Evolutionary conservation across 768 basidiomycete species (phyloP).

Genomic region (Hebeloma cylindrosporum): DNA sequence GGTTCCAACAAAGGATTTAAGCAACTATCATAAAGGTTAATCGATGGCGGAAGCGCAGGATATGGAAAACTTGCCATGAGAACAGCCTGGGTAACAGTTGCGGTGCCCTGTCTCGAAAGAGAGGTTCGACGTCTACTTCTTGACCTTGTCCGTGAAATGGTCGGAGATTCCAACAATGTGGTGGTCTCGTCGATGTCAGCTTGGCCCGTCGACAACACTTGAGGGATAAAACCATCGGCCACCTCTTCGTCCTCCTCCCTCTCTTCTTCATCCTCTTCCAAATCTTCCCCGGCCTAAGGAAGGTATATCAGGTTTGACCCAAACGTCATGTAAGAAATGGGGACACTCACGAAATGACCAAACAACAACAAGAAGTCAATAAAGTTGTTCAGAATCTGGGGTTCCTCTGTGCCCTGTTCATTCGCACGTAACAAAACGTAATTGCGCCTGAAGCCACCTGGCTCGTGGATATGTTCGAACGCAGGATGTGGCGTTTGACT

Average conservation of each 20-base stretch:
- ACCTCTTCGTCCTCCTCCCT: conserved; percentile 70
- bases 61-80: conserved; percentile 67
- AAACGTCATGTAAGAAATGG: neutral
- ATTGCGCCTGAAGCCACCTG: conserved; percentile 91
- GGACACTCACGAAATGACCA: conserved; percentile 85
- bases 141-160: conserved; percentile 34
- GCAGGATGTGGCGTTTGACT: conserved; percentile 63
- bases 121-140: conserved; percentile 57
- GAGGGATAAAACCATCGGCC: neutral
- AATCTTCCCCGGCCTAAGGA: conserved; percentile 81
- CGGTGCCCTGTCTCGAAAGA: conserved; percentile 73
- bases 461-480: conserved; percentile 92
- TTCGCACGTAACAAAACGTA: conserved; percentile 75
- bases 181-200: conserved; percentile 48
- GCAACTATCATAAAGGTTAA: conserved; percentile 47
- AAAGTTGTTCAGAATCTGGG: conserved; percentile 74
- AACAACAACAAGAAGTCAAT: conserved; percentile 94
- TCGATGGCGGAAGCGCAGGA: neutral
- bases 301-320: conserved; percentile 8
- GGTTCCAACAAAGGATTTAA: conserved; percentile 95
- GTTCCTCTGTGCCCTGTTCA: conserved; percentile 64
- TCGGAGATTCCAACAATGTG: conserved; percentile 46
- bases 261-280: conserved; percentile 87
- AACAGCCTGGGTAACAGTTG: conserved; percentile 87
- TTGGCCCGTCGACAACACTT: conserved; percentile 17